phyloP scores from a whole-genome alignment of 1,284 basidiomycete species.

The Hymenochaete sp. region DNA sequence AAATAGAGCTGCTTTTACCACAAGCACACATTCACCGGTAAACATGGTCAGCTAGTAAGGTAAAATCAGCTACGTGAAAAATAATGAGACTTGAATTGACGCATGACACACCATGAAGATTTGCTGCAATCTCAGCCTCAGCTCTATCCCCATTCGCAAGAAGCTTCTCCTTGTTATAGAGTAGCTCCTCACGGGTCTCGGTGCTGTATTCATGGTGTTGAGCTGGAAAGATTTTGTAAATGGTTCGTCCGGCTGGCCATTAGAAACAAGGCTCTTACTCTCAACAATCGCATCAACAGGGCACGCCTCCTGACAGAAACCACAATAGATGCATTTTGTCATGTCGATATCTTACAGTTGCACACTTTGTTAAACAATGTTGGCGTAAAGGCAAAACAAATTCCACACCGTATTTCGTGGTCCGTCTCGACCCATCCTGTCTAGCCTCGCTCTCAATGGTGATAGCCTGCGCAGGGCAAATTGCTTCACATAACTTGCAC shows the following conservation, averaged over 20 bases:
- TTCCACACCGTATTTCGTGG: conserved; percentile 82
- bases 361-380: conserved; percentile 1
- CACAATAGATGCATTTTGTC: conserved; percentile 96
- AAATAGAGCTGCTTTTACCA: too few relatives aligned
- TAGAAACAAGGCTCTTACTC: conserved; percentile 51
- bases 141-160: conserved; percentile 92
- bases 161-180: conserved; percentile 99
- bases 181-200: conserved; percentile 94
- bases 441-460: conserved; percentile 98
- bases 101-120: conserved; percentile 62
- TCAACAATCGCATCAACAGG: conserved; percentile 99
- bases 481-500: conserved; percentile 98
- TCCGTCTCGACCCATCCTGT: conserved; percentile 91
- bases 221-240: conserved; percentile 39
- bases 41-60: conserved; percentile 46
- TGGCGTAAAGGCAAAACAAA: conserved; percentile 1
- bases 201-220: conserved; percentile 96
- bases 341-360: conserved; percentile 79
- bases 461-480: conserved; percentile 98
- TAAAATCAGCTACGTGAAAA: conserved; percentile 10
- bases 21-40: too few relatives aligned
- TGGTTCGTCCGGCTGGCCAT: background rate
- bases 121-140: conserved; percentile 95
- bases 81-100: conserved; percentile 16
- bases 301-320: conserved; percentile 98